Percentiles rank a stretch among this genome's conserved stretches.
Evolutionary conservation across 345 rosid genomes (phyloP).

Genomic region (Dipteronia dyeriana): DNA sequence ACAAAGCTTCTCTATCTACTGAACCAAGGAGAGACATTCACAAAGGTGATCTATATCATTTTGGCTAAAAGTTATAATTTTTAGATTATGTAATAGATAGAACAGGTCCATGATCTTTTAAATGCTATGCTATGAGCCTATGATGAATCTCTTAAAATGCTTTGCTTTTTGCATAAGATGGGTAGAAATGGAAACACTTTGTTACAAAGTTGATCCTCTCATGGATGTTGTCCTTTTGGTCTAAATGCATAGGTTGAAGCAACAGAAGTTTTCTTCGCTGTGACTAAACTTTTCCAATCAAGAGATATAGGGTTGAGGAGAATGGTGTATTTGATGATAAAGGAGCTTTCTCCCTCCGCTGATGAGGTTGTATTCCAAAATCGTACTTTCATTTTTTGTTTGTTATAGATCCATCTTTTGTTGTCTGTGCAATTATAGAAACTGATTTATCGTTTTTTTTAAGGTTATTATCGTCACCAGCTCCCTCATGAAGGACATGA

Average conservation of each 20-base stretch:
- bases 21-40: constrained; percentile 94
- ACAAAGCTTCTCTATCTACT: constrained; percentile 91
- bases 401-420: not conserved
- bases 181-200: not conserved
- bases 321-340: constrained; percentile 96
- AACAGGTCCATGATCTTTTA: not conserved
- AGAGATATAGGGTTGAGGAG: constrained; percentile 92
- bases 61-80: constrained; percentile 3
- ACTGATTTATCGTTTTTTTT: constrained; percentile 24
- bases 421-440: not conserved
- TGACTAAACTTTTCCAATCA: constrained; percentile 95
- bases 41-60: constrained; percentile 55
- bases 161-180: not conserved
- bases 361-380: constrained; percentile 72
- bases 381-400: constrained; percentile 2
- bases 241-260: constrained; percentile 67
- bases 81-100: constrained; percentile 5
- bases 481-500: constrained; percentile 99
- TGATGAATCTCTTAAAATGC: not conserved
- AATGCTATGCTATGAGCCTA: not conserved
- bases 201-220: not conserved
- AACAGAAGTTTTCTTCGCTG: constrained; percentile 93
- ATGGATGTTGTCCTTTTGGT: constrained; percentile 15
- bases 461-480: constrained; percentile 98
- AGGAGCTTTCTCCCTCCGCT: constrained; percentile 94